Base-by-base conservation (phyloP, 1,284 basidiomycete genomes). In the Trichosporon asahii region DNA sequence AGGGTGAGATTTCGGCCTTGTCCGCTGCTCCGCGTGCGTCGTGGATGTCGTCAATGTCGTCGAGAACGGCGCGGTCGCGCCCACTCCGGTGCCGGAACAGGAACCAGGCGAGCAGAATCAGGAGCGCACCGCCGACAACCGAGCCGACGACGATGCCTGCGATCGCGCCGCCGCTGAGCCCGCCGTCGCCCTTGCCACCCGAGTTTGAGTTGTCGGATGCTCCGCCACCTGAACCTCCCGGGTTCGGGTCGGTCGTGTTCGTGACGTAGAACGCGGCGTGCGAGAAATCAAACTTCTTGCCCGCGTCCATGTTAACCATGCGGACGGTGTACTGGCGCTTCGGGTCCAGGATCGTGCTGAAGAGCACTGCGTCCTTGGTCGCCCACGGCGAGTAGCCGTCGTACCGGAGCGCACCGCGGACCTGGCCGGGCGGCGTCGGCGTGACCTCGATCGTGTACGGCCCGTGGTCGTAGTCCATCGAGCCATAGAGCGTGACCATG, bases 391-490 rank as follows among this genome's bases (percentile, higher is more conserved):
- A 25, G 25, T 55, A 55, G 49, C 49, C 49, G 21, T 25, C 25
- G 25, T n/a, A 55, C 49, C 49, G 27, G 3, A 25, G 21, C 5
- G 25, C 49, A 55, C 49, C 49, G 49, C 49, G 49, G 21, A 14
- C n/a, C 6, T 25, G 21, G 21, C 49, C 49, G 3, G 49, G 49
- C 49, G 49, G 49, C 49, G 49, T 55, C 49, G 49, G 49, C 12
- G 49, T 55, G 21, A 55, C 49, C 49, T 55, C 49, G 49, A 55
- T 27, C 49, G 49, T 55, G 23, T 55, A 55, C 49, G 49, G 49
- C 4, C 49, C 49, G 23, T 55, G 49, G 23, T 55, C 49, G 23
- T 8, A 55, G 49, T 55, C 25, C 49, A 55, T 55, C 23, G 49
- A 55, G 21, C 49, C 49, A 23, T 55, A 55, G 5, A 55, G 49